Percentiles rank a stretch among this genome's conserved stretches.
Conservation (phyloP, 2,329 filamentous ascomycete genomes). For the Xylaria sp. region DNA sequence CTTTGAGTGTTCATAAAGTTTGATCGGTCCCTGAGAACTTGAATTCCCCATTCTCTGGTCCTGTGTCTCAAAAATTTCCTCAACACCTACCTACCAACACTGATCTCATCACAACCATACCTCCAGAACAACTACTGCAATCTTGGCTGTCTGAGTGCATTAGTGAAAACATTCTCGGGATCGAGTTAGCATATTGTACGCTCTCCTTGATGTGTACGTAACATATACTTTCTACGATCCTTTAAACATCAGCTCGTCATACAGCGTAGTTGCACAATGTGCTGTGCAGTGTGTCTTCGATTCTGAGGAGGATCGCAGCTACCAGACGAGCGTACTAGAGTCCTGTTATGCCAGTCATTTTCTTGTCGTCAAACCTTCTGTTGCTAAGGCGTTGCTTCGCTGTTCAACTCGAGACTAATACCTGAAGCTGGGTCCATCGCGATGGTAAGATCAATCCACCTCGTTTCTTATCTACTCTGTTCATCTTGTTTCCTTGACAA, state of each 20-base stretch:
- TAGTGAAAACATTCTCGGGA: background rate
- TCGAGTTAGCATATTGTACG: background rate
- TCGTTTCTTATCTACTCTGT: background rate
- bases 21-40: background rate
- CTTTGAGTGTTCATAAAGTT: background rate
- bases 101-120: too few species aligned
- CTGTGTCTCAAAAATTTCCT: background rate
- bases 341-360: too few species aligned
- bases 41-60: background rate
- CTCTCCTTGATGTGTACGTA: background rate
- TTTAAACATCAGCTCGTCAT: background rate
- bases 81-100: background rate
- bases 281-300: background rate
- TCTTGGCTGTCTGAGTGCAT: background rate
- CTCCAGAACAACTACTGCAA: background rate
- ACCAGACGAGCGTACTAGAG: background rate
- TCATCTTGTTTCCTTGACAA: background rate
- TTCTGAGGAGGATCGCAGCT: background rate
- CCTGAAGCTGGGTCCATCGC: background rate
- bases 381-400: background rate
- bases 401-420: background rate
- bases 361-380: background rate
- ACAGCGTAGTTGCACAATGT: background rate
- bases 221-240: background rate
- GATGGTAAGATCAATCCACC: constrained; percentile 13